phyloP scores from a whole-genome alignment of 2,329 filamentous ascomycete species.

The Calonectria pauciramosa region DNA sequence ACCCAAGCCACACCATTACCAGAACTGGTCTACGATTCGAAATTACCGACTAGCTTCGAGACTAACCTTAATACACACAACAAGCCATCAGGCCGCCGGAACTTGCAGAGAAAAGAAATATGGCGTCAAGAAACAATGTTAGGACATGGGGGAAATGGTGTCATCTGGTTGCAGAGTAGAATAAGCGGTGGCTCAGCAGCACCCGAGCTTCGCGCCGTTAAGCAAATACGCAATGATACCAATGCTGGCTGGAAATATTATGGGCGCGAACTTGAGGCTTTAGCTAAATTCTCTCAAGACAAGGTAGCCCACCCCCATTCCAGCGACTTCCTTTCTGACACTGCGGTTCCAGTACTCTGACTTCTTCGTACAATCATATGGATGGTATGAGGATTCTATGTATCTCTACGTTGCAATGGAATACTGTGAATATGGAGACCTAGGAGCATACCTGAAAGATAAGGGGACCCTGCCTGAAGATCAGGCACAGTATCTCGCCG shows the following conservation, averaged over 20 bases:
- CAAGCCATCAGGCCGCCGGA: slow-evolving; percentile 12
- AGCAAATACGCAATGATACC: neutral
- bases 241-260: neutral
- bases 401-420: slow-evolving; percentile 32
- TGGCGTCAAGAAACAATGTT: slow-evolving; percentile 4
- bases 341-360: slow-evolving; percentile 25
- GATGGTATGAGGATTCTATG: slow-evolving; percentile 26
- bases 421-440: slow-evolving; percentile 30
- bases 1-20: neutral
- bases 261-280: slow-evolving; percentile 5
- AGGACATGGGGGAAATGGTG: slow-evolving; percentile 23
- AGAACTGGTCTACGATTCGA: slow-evolving; percentile 37
- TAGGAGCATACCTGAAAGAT: slow-evolving; percentile 17
- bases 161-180: slow-evolving; percentile 16
- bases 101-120: neutral
- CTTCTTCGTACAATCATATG: slow-evolving; percentile 32
- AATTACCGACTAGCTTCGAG: slow-evolving; percentile 17
- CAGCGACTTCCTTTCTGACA: neutral
- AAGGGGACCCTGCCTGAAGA: slow-evolving; percentile 6
- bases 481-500: slow-evolving; percentile 20
- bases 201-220: slow-evolving; percentile 4
- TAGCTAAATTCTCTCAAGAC: slow-evolving; percentile 27
- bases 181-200: neutral
- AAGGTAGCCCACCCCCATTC: neutral
- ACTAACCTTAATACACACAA: neutral